These are phyloP conservation scores for Boletus subparvulus DNA, from an alignment of 768 basidiomycete species.

Conservation along the genomic window DNA sequence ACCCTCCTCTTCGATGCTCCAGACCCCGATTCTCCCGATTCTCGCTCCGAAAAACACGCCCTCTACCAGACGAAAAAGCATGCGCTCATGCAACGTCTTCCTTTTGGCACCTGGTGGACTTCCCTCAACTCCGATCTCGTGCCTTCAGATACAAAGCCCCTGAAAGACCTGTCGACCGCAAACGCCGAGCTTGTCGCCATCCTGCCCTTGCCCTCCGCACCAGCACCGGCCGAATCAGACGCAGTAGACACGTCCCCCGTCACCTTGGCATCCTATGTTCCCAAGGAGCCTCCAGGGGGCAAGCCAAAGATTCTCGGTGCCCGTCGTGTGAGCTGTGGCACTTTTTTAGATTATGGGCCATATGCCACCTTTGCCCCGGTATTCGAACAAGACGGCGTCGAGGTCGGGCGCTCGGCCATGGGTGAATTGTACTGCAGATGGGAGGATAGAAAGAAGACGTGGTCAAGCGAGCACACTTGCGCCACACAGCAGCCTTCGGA, in stretches of 20 bases:
- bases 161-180: slow-evolving; percentile 56
- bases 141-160: slow-evolving; percentile 36
- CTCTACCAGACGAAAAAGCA: slow-evolving; percentile 49
- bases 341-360: slow-evolving; percentile 77
- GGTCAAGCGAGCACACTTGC: slow-evolving; percentile 22
- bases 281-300: slow-evolving; percentile 40
- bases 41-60: slow-evolving; percentile 29
- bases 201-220: slow-evolving; percentile 56
- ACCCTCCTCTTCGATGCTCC: slow-evolving; percentile 39
- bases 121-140: slow-evolving; percentile 55
- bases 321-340: slow-evolving; percentile 59
- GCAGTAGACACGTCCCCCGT: slow-evolving; percentile 25
- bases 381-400: slow-evolving; percentile 75
- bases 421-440: slow-evolving; percentile 58
- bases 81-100: slow-evolving; percentile 78
- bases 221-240: slow-evolving; percentile 33
- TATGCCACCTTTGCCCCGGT: slow-evolving; percentile 75
- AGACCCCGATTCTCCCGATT: slow-evolving; percentile 20
- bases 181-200: slow-evolving; percentile 77
- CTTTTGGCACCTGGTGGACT: slow-evolving; percentile 77
- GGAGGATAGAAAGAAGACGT: slow-evolving; percentile 41
- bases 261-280: slow-evolving; percentile 60
- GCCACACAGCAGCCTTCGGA: slow-evolving; percentile 2
- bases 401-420: slow-evolving; percentile 61
- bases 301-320: slow-evolving; percentile 46